Evolutionary conservation across 805 yeast species (phyloP).

Genomic region (Wickerhamomyces strasburgensis): DNA sequence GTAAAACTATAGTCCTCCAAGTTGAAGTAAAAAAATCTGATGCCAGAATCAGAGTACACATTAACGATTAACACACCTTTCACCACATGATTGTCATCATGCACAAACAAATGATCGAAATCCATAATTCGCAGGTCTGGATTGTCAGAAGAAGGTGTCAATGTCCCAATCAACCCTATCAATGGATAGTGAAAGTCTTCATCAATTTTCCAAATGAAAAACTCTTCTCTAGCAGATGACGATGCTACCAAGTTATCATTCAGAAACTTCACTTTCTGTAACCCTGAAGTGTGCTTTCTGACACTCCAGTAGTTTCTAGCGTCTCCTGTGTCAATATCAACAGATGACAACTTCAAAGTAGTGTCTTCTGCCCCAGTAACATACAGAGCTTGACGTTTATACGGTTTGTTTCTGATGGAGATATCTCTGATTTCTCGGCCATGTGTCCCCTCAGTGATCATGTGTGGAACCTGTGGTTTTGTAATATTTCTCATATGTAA

Average conservation of each 20-base stretch:
- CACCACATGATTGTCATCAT: constrained; percentile 20
- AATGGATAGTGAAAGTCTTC: constrained; percentile 36
- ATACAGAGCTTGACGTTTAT: constrained; percentile 34
- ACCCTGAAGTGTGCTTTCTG: constrained; percentile 83
- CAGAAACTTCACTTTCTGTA: constrained; percentile 68
- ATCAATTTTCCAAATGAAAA: constrained; percentile 68
- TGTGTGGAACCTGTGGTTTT: constrained; percentile 23
- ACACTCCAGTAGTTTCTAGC: constrained; percentile 52
- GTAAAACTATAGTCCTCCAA: constrained; percentile 33
- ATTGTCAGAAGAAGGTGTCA: constrained; percentile 51
- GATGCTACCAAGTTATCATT: constrained; percentile 43
- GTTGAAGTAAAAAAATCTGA: constrained; percentile 59
- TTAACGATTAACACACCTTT: constrained; percentile 53
- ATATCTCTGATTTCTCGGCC: constrained; percentile 88
- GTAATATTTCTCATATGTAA: constrained; percentile 35
- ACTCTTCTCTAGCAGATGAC: constrained; percentile 85
- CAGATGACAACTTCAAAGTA: constrained; percentile 52
- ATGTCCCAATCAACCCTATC: constrained; percentile 42
- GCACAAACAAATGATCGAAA: constrained; percentile 47
- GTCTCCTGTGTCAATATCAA: constrained; percentile 32
- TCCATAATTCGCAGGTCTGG: constrained; percentile 93
- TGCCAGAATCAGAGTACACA: constrained; percentile 81
- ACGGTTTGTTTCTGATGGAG: constrained; percentile 39
- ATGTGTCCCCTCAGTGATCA: constrained; percentile 64
- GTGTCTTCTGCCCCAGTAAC: constrained; percentile 91